A percentile compares a stretch with the other conserved stretches of the same genome.
These are phyloP conservation scores for Boletus tomentosulus DNA, from an alignment of 768 basidiomycete species.

Conservation along the genomic window DNA sequence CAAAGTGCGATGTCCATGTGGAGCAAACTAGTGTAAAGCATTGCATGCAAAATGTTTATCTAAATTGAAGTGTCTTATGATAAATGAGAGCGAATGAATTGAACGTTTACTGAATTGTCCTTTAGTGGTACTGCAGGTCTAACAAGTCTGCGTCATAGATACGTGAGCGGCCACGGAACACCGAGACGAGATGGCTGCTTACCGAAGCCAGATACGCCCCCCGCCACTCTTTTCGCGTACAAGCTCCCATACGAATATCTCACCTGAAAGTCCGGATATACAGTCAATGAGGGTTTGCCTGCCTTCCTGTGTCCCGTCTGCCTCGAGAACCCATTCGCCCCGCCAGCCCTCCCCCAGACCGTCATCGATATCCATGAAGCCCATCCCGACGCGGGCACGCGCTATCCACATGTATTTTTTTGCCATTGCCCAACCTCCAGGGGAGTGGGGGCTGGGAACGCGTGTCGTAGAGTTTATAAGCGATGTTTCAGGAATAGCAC, in stretches of 20 bases:
- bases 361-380: constrained; percentile 32
- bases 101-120: constrained; percentile 20
- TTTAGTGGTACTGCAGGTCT: constrained; percentile 18
- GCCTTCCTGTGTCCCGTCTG: constrained; percentile 70
- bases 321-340: constrained; percentile 79
- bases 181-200: constrained; percentile 12
- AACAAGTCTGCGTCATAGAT: constrained; percentile 14
- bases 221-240: constrained; percentile 58
- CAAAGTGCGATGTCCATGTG: constrained; percentile 14
- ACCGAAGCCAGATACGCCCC: constrained; percentile 65
- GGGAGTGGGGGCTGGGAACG: constrained; percentile 59
- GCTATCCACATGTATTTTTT: constrained; percentile 68
- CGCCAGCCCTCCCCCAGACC: constrained; percentile 65
- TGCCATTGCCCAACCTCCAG: constrained; percentile 54
- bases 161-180: not conserved
- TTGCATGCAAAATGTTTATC: constrained; percentile 11
- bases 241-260: constrained; percentile 46
- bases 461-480: constrained; percentile 36
- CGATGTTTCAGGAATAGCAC: constrained; percentile 43
- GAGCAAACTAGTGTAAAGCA: constrained; percentile 1
- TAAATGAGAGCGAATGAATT: constrained; percentile 16
- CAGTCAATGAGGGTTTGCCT: constrained; percentile 53
- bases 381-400: constrained; percentile 37
- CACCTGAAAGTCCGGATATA: constrained; percentile 36
- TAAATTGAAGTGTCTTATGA: constrained; percentile 19